Evolutionary conservation across 805 yeast genomes (phyloP), one percentile per base, ranked within the genome.

Genomic region (Saturnispora ahearnii): DNA sequence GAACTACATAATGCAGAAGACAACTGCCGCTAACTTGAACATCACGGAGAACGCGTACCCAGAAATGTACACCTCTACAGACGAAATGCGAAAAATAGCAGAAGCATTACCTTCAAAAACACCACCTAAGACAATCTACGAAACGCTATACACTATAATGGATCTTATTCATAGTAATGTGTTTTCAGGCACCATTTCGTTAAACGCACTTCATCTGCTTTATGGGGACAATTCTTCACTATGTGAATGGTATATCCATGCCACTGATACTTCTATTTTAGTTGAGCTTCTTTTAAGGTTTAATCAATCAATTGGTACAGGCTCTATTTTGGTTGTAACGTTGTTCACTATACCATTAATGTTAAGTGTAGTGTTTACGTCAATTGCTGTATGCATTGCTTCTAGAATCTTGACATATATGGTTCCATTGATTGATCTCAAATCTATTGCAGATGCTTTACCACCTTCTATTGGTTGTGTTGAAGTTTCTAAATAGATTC

Each of bases 401-500:
- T 5, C 15, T 38, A 13, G 15, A 24, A 12, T 38, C 12, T 8
- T 22, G 7, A 12, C 11, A n/a, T 26, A 29, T 13, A 30, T 12
- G 21, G 4, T 33, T 5, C 34, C 26, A 30, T 28, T 18, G 12
- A 4, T 42, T 10, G 7, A 11, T n/a, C 3, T 44, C 11, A 48
- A 57, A 7, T 54, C 34, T 18, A 18, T 65, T 10, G 71, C 70
- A 5, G 66, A 65, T 46, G 29, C 41, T 40, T 28, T 67, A 31
- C 70, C 70, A 2, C 69, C 69, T 0, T 66, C 69, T 1, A 62
- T 67, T 2, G 70, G 70, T 1, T 52, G 52, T 15, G 46, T 45
- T 7, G 67, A 63, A 45, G 53, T 55, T 46, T 21, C 29, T 24
- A 9, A 29, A 29, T 40, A 21, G 15, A 18, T 18, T 22, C 41